phyloP scores from a whole-genome alignment of 345 rosid genomes.

The Syzygium oleosum region DNA sequence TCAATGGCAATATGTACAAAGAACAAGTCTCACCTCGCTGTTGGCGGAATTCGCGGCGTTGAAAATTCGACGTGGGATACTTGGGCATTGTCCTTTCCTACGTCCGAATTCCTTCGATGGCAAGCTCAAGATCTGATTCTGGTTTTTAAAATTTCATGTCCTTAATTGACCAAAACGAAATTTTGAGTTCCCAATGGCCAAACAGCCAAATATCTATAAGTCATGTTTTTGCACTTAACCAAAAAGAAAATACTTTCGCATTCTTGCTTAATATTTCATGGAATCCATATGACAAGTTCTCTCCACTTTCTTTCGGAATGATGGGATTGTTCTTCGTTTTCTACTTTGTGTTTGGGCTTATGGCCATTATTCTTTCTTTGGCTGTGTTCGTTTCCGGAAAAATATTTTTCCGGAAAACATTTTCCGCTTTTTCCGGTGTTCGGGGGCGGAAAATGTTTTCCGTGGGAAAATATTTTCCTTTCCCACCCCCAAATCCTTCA shows the following conservation, averaged over 20 bases:
- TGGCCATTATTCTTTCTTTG: too few relatives aligned
- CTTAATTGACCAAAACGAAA: not conserved
- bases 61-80: not conserved
- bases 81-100: not conserved
- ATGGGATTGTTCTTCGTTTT: not conserved
- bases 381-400: too few relatives aligned
- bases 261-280: not conserved
- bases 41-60: not conserved
- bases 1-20: not conserved
- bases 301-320: not conserved
- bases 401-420: too few relatives aligned
- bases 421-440: too few relatives aligned
- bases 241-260: not conserved
- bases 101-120: not conserved
- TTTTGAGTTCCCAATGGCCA: too few relatives aligned
- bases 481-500: too few relatives aligned
- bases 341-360: not conserved
- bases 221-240: not conserved
- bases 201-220: too few relatives aligned
- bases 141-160: not conserved
- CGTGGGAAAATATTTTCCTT: too few relatives aligned
- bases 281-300: not conserved
- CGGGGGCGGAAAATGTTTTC: too few relatives aligned
- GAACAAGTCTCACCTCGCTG: not conserved
- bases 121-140: not conserved